Base-by-base conservation (phyloP, 805 yeast species). In the Scheffersomyces amazonensis region DNA sequence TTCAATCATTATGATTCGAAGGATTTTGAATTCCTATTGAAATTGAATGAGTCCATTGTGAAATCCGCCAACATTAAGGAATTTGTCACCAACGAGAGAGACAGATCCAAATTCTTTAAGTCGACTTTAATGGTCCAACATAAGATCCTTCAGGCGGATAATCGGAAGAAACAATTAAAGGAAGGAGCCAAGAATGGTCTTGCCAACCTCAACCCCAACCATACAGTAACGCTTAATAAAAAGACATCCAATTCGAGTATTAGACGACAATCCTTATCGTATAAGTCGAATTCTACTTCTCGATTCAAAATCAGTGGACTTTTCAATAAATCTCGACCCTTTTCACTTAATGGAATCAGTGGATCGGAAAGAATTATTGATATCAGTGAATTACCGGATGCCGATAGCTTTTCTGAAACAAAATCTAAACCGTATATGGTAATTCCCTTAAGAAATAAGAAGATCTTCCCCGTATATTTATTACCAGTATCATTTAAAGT, bases 321-420 rank as follows among this genome's bases (percentile, higher is more conserved):
- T 23, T 76, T 80, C 51, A 59, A 48, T 24, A 80, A 75, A 43
- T 58, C 78, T 1, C 70, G 86, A 38, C 82, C 87, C 19, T 83
- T 83, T 46, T 73, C 84, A 1, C 65, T 79, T 32, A 73, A 70
- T 46, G 54, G 71, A 32, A 37, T 50, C 11, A 41, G 64, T 40
- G 53, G 54, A 20, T 49, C 71, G 5, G 85, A 80, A 22, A 60
- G 69, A 47, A 59, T 72, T 23, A 75, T 74, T 18, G 62, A 58
- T n/a, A 71, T 77, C 1, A 52, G 54, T 31, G 85, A 81, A 31
- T 64, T 89, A 32, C 95, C 95, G 0, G 74, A 68, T 35, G 63
- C 78, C 2, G 65, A 62, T 2, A 37, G 56, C 3, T 51, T 56
- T 21, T 52, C 61, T 5, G 80, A 75, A 17, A 43, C 63, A 1